A percentile compares a stretch with the other conserved stretches of the same genome.
Conservation (phyloP, 768 basidiomycete species). For the Clitopilus hobsonii region DNA sequence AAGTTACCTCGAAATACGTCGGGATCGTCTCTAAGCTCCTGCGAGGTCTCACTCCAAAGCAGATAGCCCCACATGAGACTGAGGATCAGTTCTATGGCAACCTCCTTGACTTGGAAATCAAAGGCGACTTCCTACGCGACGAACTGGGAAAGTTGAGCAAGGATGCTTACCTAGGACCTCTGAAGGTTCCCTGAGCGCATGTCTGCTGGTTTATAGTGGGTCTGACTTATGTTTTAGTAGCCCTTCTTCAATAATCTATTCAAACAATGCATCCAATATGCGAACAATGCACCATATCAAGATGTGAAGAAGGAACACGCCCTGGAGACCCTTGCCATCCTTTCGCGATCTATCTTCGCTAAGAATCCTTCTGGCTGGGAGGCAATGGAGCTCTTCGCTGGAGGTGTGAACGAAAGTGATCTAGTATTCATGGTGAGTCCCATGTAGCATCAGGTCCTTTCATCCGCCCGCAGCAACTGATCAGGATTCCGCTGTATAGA, state of each 20-base stretch:
- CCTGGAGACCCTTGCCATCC: constrained; percentile 44
- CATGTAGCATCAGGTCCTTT: too few species aligned
- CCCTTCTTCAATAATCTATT: constrained; percentile 46
- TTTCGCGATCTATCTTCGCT: constrained; percentile 42
- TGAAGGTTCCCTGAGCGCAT: constrained; percentile 42
- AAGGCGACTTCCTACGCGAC: constrained; percentile 37
- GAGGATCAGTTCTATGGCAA: constrained; percentile 46
- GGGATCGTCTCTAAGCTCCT: constrained; percentile 44
- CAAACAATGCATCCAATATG: constrained; percentile 35
- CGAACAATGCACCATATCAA: constrained; percentile 26
- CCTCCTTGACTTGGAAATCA: constrained; percentile 47
- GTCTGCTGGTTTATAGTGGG: neutral
- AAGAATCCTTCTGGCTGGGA: constrained; percentile 69
- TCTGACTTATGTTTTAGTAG: constrained; percentile 32
- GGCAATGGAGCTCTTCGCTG: constrained; percentile 65
- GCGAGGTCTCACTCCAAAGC: constrained; percentile 38
- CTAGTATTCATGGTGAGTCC: constrained; percentile 46
- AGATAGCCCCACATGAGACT: constrained; percentile 41
- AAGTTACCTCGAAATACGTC: constrained; percentile 42
- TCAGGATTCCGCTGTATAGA: too few species aligned
- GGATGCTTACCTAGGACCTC: constrained; percentile 40
- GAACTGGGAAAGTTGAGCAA: constrained; percentile 39
- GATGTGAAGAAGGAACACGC: constrained; percentile 39
- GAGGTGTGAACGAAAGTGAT: constrained; percentile 56
- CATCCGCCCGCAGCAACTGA: too few species aligned